These are phyloP conservation scores for Aspergillus pseudonomiae DNA, from an alignment of 2,329 filamentous ascomycete species.

Conservation along the genomic window DNA sequence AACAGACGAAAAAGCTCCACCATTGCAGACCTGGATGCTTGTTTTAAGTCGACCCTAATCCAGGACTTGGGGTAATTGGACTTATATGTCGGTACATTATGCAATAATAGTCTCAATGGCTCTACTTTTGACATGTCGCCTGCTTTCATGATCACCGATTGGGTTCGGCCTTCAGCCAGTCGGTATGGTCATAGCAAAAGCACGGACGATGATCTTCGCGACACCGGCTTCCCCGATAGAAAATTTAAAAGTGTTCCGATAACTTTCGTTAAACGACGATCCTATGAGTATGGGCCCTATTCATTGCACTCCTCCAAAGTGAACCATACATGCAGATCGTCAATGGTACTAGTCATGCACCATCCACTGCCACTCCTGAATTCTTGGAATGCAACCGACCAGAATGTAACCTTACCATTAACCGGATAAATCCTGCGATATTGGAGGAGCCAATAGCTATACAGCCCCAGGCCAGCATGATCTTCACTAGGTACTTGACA, in stretches of 20 bases:
- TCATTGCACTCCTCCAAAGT: neutral
- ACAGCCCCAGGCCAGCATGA: neutral
- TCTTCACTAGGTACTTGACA: neutral
- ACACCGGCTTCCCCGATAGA: neutral
- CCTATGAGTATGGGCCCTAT: no score
- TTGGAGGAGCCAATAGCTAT: neutral
- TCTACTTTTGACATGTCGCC: neutral
- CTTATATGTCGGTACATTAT: neutral
- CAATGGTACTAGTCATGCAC: neutral
- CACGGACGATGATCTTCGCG: neutral
- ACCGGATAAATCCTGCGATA: neutral
- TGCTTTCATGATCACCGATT: neutral
- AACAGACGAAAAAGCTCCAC: neutral
- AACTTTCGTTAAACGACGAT: neutral
- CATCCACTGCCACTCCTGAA: neutral
- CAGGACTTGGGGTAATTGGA: neutral
- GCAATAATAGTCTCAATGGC: neutral
- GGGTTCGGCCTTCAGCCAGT: neutral
- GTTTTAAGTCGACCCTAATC: neutral
- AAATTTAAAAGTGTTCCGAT: neutral
- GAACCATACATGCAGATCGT: neutral
- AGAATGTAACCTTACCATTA: neutral
- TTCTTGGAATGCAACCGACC: neutral
- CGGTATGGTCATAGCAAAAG: neutral
- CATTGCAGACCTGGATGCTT: neutral